phyloP scores from a whole-genome alignment of 148 eudicot species.

The Simmondsia chinensis region DNA sequence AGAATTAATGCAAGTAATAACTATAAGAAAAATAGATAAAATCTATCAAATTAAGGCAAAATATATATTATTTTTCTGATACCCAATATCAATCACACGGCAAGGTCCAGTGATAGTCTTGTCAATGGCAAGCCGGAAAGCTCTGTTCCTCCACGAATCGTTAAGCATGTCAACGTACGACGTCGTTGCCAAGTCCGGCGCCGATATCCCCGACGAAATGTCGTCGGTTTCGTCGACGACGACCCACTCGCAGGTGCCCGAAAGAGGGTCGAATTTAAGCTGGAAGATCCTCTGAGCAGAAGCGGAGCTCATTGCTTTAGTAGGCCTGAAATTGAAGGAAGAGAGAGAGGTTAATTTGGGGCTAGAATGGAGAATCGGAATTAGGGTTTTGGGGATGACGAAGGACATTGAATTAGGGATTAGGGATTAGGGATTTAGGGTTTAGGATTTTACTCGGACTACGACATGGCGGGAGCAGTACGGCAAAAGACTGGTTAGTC shows the following conservation, averaged over 20 bases:
- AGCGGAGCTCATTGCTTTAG: conserved; percentile 27
- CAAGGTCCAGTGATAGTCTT: conserved; percentile 53
- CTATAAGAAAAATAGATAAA: too few species aligned
- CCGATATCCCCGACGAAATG: conserved; percentile 4
- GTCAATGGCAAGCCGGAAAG: conserved; percentile 64
- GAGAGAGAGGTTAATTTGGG: neutral
- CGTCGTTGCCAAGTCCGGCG: conserved; percentile 45
- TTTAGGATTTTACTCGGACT: too few species aligned
- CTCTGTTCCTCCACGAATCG: conserved; percentile 51
- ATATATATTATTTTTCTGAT: too few species aligned
- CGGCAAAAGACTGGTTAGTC: too few species aligned
- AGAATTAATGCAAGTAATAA: too few species aligned
- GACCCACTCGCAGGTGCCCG: conserved; percentile 81
- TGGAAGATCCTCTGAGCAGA: conserved; percentile 49
- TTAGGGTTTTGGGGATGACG: conserved; percentile 20
- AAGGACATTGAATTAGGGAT: conserved; percentile 5
- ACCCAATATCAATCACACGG: conserved; percentile 90
- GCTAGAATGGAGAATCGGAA: neutral
- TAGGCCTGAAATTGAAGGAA: conserved; percentile 1
- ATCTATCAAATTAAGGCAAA: too few species aligned
- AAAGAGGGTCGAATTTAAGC: conserved; percentile 55
- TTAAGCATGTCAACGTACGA: conserved; percentile 92
- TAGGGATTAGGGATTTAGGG: conserved; percentile 7
- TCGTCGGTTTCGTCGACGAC: conserved; percentile 48
- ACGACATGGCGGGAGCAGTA: too few species aligned